phyloP scores from a whole-genome alignment of 139 green algal species.

The Chlamydomonas sphaeroides region DNA sequence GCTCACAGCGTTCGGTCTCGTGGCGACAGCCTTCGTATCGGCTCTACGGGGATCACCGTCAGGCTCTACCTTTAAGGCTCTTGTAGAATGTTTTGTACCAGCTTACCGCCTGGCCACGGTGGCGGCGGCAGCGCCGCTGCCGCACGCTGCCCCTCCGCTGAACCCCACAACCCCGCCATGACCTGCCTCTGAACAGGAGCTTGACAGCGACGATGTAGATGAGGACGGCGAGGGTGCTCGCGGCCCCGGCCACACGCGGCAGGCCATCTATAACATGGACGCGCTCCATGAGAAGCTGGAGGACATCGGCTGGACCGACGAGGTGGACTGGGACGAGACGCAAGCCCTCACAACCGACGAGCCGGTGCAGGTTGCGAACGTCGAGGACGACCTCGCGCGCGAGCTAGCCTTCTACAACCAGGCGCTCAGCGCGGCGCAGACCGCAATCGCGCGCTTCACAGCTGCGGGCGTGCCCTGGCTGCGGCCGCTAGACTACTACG shows the following conservation, averaged over 20 bases:
- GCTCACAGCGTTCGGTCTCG: too few species aligned
- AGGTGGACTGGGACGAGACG: conserved; percentile 62
- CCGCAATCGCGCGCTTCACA: conserved; percentile 79
- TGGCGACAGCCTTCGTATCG: too few species aligned
- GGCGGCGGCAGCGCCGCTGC: too few species aligned
- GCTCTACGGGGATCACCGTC: too few species aligned
- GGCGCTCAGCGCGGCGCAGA: conserved; percentile 75
- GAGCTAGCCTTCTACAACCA: conserved; percentile 97
- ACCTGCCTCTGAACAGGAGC: neutral
- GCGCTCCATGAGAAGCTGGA: conserved; percentile 90
- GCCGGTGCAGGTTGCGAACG: conserved; percentile 50
- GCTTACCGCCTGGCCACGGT: too few species aligned
- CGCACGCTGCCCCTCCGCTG: too few species aligned
- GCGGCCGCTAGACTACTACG: conserved; percentile 95
- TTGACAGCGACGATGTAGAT: conserved; percentile 36
- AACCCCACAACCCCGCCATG: too few species aligned
- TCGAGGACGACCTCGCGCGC: conserved; percentile 91
- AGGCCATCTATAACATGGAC: conserved; percentile 86
- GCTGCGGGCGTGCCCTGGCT: conserved; percentile 72
- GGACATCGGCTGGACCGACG: conserved; percentile 85
- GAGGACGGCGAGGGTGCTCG: conserved; percentile 28
- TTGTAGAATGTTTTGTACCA: too few species aligned
- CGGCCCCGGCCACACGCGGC: too few species aligned
- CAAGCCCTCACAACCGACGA: conserved; percentile 58
- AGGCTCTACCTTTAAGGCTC: too few species aligned